These are phyloP conservation scores for Zelonia costaricensis DNA, from an alignment of 208 protist genomes.

Conservation along the genomic window DNA sequence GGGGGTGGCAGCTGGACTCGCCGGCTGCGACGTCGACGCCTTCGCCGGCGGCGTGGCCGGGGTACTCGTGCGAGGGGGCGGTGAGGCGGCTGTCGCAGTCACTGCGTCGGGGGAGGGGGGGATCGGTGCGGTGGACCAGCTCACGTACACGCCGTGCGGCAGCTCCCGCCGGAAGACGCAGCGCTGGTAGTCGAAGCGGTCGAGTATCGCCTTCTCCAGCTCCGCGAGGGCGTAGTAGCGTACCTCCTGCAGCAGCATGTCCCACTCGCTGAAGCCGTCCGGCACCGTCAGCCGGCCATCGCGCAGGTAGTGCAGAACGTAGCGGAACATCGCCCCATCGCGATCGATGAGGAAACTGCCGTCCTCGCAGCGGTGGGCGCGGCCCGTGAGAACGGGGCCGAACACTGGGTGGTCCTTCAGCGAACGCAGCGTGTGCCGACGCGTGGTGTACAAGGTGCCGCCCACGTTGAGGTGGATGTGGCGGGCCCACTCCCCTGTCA, in stretches of 20 bases:
- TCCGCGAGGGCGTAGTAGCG: constrained; percentile 43
- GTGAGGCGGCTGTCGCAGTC: not conserved
- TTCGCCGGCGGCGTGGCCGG: no score
- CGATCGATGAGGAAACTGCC: constrained; percentile 69
- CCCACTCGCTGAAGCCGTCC: constrained; percentile 67
- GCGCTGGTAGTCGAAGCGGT: constrained; percentile 65
- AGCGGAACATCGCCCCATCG: constrained; percentile 64
- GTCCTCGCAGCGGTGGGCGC: constrained; percentile 40
- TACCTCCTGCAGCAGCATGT: constrained; percentile 57
- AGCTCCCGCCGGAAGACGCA: constrained; percentile 52
- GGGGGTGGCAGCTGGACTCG: no score
- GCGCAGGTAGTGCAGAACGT: constrained; percentile 65
- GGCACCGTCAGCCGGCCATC: constrained; percentile 45
- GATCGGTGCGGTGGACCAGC: constrained; percentile 57
- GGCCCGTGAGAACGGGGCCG: constrained; percentile 52
- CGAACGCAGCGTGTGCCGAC: constrained; percentile 33
- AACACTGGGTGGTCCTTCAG: constrained; percentile 48
- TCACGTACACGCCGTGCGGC: constrained; percentile 63
- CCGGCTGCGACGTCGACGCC: no score
- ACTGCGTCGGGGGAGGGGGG: not conserved
- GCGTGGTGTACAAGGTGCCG: constrained; percentile 53
- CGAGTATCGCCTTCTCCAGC: constrained; percentile 39
- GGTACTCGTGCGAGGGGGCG: no score
- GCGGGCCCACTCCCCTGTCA: constrained; percentile 44
- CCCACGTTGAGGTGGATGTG: constrained; percentile 66